Conservation (phyloP, 2,329 filamentous ascomycete genomes). For the Epichloe gansuensis region DNA sequence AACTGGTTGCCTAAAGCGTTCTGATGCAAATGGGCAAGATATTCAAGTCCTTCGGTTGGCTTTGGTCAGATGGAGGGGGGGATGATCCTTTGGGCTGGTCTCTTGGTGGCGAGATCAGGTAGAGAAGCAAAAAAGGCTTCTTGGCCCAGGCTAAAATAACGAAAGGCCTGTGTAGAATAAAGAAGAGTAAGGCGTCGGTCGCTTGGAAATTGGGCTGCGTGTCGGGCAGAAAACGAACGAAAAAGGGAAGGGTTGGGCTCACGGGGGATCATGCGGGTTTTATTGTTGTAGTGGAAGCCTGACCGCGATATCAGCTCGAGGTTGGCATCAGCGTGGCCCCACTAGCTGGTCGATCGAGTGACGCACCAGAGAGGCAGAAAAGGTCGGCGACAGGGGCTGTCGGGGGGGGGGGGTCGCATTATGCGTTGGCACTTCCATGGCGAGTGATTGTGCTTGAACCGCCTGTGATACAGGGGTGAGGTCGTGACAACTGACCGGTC, state of each 20-base stretch:
- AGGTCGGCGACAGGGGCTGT: constrained; percentile 7
- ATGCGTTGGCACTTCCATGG: constrained; percentile 34
- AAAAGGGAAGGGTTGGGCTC: constrained; percentile 23
- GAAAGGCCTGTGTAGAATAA: constrained; percentile 8
- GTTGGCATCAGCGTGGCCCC: constrained; percentile 9
- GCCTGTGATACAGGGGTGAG: constrained; percentile 19
- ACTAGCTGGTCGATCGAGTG: constrained; percentile 12
- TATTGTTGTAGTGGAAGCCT: constrained; percentile 25
- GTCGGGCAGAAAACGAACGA: constrained; percentile 24
- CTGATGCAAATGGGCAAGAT: constrained; percentile 17
- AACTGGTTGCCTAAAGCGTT: constrained; percentile 3
- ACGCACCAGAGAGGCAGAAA: constrained; percentile 7
- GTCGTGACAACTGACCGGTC: constrained; percentile 17
- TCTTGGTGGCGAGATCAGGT: constrained; percentile 10
- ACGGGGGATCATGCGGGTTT: constrained; percentile 38
- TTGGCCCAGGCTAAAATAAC: constrained; percentile 9
- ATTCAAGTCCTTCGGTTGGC: constrained; percentile 13
- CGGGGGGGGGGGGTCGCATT: constrained; percentile 25
- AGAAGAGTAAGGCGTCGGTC: constrained; percentile 9
- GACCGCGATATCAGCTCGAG: constrained; percentile 12
- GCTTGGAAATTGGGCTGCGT: constrained; percentile 10
- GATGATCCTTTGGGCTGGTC: constrained; percentile 8
- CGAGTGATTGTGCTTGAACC: constrained; percentile 24
- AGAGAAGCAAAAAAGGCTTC: constrained; percentile 8
- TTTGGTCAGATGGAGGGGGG: not conserved